Percentiles rank a stretch among this genome's conserved stretches.
These are phyloP conservation scores for Mycosphaerella sp. DNA, from an alignment of 2,329 filamentous ascomycete genomes.

Conservation along the genomic window DNA sequence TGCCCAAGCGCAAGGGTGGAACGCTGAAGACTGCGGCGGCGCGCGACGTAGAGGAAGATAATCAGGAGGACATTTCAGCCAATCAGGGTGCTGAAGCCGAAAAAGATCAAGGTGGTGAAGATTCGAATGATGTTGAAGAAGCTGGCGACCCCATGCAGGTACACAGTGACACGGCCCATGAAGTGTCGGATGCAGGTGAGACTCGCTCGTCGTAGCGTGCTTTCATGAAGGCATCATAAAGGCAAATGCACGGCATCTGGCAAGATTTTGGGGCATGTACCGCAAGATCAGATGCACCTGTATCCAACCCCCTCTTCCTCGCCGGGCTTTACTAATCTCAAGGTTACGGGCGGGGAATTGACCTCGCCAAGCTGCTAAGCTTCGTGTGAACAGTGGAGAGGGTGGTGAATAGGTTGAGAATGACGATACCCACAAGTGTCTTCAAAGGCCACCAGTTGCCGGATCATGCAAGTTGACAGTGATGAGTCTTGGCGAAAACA, in stretches of 20 bases:
- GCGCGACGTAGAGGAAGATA: slow-evolving; percentile 3
- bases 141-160: background rate
- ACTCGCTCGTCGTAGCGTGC: background rate
- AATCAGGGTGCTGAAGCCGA: slow-evolving; percentile 4
- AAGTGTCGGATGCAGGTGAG: background rate
- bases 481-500: no score
- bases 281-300: no score
- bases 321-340: no score
- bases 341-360: no score
- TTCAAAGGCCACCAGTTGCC: no score
- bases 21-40: slow-evolving; percentile 44
- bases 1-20: slow-evolving; percentile 85
- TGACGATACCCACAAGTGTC: no score
- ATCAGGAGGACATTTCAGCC: slow-evolving; percentile 11
- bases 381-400: no score
- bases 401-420: no score
- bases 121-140: background rate
- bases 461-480: no score
- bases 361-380: no score
- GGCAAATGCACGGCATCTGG: background rate
- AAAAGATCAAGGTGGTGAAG: background rate
- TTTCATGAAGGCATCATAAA: background rate
- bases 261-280: background rate
- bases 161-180: background rate
- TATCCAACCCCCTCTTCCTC: no score